Base-by-base conservation (phyloP, 2,329 filamentous ascomycete species). In the Cercospora sp. region DNA sequence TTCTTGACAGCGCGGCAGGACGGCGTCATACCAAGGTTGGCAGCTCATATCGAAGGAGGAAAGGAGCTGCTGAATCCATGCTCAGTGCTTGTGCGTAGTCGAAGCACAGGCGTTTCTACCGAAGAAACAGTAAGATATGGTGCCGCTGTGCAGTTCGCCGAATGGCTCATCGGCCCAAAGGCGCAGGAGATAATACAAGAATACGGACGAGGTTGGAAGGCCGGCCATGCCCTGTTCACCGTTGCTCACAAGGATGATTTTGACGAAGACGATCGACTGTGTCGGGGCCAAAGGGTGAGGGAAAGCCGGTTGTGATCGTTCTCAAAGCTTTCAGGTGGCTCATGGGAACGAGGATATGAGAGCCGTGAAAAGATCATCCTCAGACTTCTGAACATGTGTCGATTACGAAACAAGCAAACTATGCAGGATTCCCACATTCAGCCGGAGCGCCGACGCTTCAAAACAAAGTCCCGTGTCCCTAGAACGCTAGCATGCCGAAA, bases 1-100 rank as follows among this genome's bases (percentile, higher is more conserved):
- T 75, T 68, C 37, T 63, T 75, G 18, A 74, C 72, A 10, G 72
- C 73, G 16, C 71, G 68, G 45, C 63, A 63, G 8, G 70, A 73
- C 28, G 66, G 61, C 2, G 65, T 65, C 3, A 63, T 75, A 18
- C 61, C 61, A 13, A 57, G 13, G 16, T 21, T 71, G 34, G 49
- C 21, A 10, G 66, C 64, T 1, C 68, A 71, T 32, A 61, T 71
- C 3, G 72, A 75, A 61, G 70, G 71, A 51, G 73, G 70, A 0
- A 24, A 62, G 2, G 43, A 70, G 32, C 53, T 74, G 16, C 49
- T 75, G 32, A 74, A 75, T 65, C 71, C 73, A 18, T 75, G 73
- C 62, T 70, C 72, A 6, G 72, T 65, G 40, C 62, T 74, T 28
- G 65, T 74, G 7, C 30, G 24, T 53, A 45, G 26, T 5, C 40